A percentile compares a stretch with the other conserved stretches of the same genome.
These are phyloP conservation scores for Termitomyces eurrhizus DNA, from an alignment of 768 basidiomycete species.

Conservation along the genomic window DNA sequence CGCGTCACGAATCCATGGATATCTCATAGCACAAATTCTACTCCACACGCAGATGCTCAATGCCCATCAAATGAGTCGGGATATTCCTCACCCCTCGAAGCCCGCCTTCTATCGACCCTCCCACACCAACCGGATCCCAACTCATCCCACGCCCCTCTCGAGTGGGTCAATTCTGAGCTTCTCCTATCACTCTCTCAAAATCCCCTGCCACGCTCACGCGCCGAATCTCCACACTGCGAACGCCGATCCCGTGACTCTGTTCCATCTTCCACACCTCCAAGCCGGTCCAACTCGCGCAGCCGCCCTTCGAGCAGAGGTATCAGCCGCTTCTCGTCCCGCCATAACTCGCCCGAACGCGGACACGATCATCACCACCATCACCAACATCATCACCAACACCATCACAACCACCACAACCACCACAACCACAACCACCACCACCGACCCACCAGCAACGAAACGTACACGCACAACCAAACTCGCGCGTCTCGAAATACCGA, in stretches of 20 bases:
- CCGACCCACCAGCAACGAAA: constrained; percentile 31
- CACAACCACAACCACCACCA: constrained; percentile 10
- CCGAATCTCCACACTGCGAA: constrained; percentile 13
- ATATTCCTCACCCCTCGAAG: constrained; percentile 35
- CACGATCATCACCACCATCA: constrained; percentile 2
- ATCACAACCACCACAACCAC: constrained; percentile 9
- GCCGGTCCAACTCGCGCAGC: constrained; percentile 21
- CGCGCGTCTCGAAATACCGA: constrained; percentile 50
- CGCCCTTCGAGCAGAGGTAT: constrained; percentile 8
- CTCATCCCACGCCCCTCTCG: constrained; percentile 43
- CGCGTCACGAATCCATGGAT: constrained; percentile 67
- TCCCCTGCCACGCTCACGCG: constrained; percentile 27
- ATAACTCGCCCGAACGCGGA: constrained; percentile 54
- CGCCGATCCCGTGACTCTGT: constrained; percentile 6
- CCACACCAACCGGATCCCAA: constrained; percentile 45
- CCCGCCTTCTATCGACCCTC: constrained; percentile 35
- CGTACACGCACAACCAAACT: constrained; percentile 45
- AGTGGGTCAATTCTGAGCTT: constrained; percentile 86
- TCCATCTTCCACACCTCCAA: constrained; percentile 22
- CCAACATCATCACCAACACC: constrained; percentile 11
- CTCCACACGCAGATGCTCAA: constrained; percentile 16
- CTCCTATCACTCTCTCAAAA: constrained; percentile 55
- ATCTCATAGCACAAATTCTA: constrained; percentile 34
- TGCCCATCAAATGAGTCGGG: constrained; percentile 26
- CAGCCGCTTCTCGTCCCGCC: constrained; percentile 34